Conservation (phyloP, 352 stramenopile species). For the Blastocystis sp. region DNA sequence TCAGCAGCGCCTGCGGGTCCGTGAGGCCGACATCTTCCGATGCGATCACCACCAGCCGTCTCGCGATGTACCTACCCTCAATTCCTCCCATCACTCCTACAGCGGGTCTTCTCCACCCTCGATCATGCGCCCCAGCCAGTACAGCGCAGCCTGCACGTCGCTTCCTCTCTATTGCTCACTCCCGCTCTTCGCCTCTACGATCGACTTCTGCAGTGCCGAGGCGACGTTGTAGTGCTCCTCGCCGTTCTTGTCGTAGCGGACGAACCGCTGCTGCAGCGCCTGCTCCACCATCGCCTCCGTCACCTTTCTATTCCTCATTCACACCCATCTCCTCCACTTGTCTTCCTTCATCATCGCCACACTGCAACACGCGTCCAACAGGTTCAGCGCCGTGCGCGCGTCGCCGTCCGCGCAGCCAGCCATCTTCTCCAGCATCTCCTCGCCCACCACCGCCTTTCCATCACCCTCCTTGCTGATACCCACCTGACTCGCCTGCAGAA, state of each 20-base stretch:
- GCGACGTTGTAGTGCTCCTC: constrained; percentile 84
- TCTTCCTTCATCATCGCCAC: constrained; percentile 75
- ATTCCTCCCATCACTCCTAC: constrained; percentile 64
- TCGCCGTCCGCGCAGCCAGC: constrained; percentile 79
- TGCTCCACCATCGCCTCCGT: constrained; percentile 77
- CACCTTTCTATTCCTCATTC: constrained; percentile 72
- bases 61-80: constrained; percentile 74
- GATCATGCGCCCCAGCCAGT: constrained; percentile 83
- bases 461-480: not conserved
- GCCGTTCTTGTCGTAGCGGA: constrained; percentile 80
- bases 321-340: constrained; percentile 72
- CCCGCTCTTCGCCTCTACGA: constrained; percentile 56
- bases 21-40: constrained; percentile 81
- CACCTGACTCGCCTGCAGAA: constrained; percentile 7
- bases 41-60: constrained; percentile 81
- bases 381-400: constrained; percentile 80
- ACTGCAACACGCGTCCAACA: constrained; percentile 75
- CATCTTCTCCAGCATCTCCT: constrained; percentile 77
- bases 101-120: constrained; percentile 82
- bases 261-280: constrained; percentile 78
- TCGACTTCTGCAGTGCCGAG: constrained; percentile 81
- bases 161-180: constrained; percentile 74
- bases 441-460: constrained; percentile 72
- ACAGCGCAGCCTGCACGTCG: constrained; percentile 80
- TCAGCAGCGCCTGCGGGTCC: constrained; percentile 77